Percentiles rank a stretch among this genome's conserved stretches.
Conservation (phyloP, 2,329 filamentous ascomycete genomes). For the Teratosphaeria viscida region DNA sequence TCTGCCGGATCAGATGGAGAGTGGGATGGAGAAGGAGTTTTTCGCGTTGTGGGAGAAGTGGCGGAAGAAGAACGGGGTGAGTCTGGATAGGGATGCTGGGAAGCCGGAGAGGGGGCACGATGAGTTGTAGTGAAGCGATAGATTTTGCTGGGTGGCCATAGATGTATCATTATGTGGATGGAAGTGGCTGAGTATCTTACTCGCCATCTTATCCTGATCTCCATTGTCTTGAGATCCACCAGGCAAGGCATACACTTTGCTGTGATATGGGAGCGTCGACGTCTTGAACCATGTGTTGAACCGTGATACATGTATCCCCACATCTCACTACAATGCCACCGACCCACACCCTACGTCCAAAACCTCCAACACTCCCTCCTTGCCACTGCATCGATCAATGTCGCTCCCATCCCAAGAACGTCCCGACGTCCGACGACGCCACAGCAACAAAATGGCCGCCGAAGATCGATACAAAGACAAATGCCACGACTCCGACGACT, state of each 20-base stretch:
- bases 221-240: too few relatives aligned
- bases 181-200: background rate
- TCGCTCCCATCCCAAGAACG: background rate
- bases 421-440: background rate
- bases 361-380: background rate
- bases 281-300: background rate
- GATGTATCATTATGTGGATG: background rate
- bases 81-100: constrained; percentile 62
- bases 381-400: background rate
- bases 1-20: constrained; percentile 88
- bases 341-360: background rate
- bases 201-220: too few relatives aligned
- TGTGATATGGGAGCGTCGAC: background rate
- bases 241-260: too few relatives aligned
- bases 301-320: background rate
- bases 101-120: constrained; percentile 36
- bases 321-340: background rate
- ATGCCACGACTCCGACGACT: constrained; percentile 3
- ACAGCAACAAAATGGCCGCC: constrained; percentile 1
- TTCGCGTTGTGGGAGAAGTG: constrained; percentile 85
- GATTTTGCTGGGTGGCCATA: background rate
- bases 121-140: constrained; percentile 37
- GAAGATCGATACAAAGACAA: constrained; percentile 3
- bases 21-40: constrained; percentile 87
- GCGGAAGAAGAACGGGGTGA: constrained; percentile 69